Evolutionary conservation across 306 rosid genomes (phyloP), one percentile per base, ranked within the genome.

Genomic region (Castanospermum australe): DNA sequence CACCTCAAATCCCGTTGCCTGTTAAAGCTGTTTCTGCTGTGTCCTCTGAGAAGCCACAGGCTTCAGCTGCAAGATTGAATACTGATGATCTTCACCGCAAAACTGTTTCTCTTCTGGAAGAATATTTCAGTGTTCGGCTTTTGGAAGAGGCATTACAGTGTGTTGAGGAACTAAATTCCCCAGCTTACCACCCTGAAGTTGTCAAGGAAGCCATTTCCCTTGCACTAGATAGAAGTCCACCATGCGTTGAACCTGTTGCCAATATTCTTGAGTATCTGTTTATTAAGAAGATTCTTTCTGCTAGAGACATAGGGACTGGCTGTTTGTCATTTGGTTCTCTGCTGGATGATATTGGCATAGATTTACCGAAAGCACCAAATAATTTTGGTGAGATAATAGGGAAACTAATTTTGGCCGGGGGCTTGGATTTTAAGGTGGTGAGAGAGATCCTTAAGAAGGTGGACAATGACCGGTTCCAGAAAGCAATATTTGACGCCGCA

Each of bases 121-220:
- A 93, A 67, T 96, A 91, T 81, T 96, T 93, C 81, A 63, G 78
- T 70, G 48, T 96, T n/a, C 71, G 82, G 76, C 75, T 91, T 21
- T 78, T 93, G 84, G 97, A 91, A 1, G 99, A 96, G 89, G 98
- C 99, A 9, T 75, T 90, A 59, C 91, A 79, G 83, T 91, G 97
- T 17, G 92, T 96, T 89, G 98, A 91, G 89, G 99, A 96, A 75
- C 89, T 96, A 4, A 88, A 83, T 35, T 60, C 92, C 22, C 96
- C 98, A n/a, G 75, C 85, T 52, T 90, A 89, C 86, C 78, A 93
- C 78, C 90, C 92, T 2, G 98, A 96, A 88, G 38, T 96, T 83
- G 98, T 96, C 52, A 96, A 93, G 86, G 98, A 96, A 82, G 88
- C 97, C n/a, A 85, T 96, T 72, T 70, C 80, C 62, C 89, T 90